Conservation (phyloP, 1,284 basidiomycete species). For the Microbotryum violaceum region DNA sequence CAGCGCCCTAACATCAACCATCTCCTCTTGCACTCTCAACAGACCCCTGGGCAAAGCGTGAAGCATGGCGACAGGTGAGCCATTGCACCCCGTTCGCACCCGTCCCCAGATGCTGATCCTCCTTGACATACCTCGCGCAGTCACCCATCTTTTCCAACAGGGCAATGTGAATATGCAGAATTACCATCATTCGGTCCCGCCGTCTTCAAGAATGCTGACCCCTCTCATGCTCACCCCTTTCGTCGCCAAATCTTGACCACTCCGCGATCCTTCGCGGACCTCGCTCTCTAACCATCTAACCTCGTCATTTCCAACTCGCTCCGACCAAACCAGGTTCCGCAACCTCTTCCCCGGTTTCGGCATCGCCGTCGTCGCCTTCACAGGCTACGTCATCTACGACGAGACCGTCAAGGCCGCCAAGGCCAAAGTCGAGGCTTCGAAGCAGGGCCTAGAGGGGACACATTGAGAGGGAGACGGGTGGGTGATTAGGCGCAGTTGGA, state of each 20-base stretch:
- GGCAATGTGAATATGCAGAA: constrained; percentile 43
- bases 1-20: too few species aligned
- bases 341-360: constrained; percentile 88
- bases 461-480: too few species aligned
- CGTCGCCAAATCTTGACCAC: not conserved
- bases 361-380: constrained; percentile 80
- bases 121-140: constrained; percentile 17
- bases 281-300: not conserved
- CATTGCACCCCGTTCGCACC: not conserved
- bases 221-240: not conserved
- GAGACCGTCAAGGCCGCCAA: constrained; percentile 40
- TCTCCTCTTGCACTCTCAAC: not conserved
- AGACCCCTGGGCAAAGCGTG: constrained; percentile 88
- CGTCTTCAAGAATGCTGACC: too few species aligned
- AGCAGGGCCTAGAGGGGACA: not conserved
- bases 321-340: constrained; percentile 54
- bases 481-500: too few species aligned
- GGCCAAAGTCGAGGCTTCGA: not conserved
- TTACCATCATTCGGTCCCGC: too few species aligned
- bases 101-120: not conserved
- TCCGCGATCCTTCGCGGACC: not conserved
- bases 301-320: not conserved
- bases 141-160: constrained; percentile 75
- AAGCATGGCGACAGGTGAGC: constrained; percentile 72
- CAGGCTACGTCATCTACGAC: constrained; percentile 78